Percentiles rank a stretch among this genome's conserved stretches.
Conservation (phyloP, 2,329 filamentous ascomycete genomes). For the Emmonsia crescens region DNA sequence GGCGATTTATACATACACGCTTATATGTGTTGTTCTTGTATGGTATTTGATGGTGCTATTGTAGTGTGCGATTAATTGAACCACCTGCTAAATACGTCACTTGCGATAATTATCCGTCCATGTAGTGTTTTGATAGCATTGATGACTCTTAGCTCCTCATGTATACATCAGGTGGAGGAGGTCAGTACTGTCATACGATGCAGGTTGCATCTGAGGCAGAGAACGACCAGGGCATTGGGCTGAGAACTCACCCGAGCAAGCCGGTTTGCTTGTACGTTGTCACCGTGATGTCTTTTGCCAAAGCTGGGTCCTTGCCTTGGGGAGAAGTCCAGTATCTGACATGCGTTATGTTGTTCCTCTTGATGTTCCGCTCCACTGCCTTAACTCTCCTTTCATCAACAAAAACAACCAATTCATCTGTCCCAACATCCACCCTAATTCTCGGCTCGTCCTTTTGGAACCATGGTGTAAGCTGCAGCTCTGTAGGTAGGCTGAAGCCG, state of each 20-base stretch:
- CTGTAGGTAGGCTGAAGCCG: background rate
- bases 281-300: background rate
- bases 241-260: background rate
- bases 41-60: background rate
- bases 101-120: background rate
- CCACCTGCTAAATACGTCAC: background rate
- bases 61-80: background rate
- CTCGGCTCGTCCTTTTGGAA: background rate
- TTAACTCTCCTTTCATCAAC: background rate
- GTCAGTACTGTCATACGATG: background rate
- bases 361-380: background rate
- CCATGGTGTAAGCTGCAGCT: background rate
- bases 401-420: background rate
- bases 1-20: background rate
- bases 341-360: background rate
- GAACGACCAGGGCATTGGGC: background rate
- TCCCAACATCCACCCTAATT: background rate
- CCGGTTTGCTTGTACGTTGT: background rate
- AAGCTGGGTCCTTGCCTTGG: background rate
- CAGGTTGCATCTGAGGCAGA: background rate
- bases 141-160: background rate
- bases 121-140: background rate
- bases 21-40: no score
- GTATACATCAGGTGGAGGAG: background rate
- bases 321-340: background rate